These are phyloP conservation scores for Eragrostis curvula DNA, from an alignment of 176 grass and related monocot species.

Conservation along the genomic window DNA sequence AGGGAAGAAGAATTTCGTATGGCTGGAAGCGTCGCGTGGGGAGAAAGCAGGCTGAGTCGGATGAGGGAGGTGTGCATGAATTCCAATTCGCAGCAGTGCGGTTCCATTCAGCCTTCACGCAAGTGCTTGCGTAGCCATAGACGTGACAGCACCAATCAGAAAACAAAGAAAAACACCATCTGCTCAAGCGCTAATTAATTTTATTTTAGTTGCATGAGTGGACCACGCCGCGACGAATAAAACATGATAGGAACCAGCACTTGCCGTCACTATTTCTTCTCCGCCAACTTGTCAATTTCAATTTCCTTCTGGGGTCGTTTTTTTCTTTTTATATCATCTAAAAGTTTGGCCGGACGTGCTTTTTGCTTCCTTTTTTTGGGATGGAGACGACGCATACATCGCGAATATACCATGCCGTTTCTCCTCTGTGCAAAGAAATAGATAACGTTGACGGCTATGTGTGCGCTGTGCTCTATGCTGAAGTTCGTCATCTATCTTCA, in stretches of 20 bases:
- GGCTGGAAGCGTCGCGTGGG: conserved; percentile 36
- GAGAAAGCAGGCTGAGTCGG: conserved; percentile 3
- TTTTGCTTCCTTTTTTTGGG: not conserved
- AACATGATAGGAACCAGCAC: not conserved
- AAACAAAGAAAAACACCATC: not conserved
- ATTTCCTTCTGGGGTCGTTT: not conserved
- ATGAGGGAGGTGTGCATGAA: not conserved
- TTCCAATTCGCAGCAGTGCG: conserved; percentile 11
- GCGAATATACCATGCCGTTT: conserved; percentile 10
- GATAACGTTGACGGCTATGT: not conserved
- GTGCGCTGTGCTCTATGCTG: not conserved
- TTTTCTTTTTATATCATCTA: not conserved
- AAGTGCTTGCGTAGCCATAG: conserved; percentile 28
- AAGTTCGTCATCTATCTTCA: not conserved
- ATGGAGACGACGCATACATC: not conserved
- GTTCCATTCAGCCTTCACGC: conserved; percentile 34
- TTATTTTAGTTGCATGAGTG: not conserved
- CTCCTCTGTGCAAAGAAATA: not conserved
- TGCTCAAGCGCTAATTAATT: not conserved
- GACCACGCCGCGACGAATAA: not conserved
- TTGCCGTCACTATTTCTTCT: not conserved
- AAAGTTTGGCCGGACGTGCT: conserved; percentile 11
- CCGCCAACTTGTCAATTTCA: not conserved
- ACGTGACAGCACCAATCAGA: conserved; percentile 1
- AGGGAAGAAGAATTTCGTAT: not conserved